These are phyloP conservation scores for Pythium brassicae DNA, from an alignment of 352 stramenopile genomes.

Conservation along the genomic window DNA sequence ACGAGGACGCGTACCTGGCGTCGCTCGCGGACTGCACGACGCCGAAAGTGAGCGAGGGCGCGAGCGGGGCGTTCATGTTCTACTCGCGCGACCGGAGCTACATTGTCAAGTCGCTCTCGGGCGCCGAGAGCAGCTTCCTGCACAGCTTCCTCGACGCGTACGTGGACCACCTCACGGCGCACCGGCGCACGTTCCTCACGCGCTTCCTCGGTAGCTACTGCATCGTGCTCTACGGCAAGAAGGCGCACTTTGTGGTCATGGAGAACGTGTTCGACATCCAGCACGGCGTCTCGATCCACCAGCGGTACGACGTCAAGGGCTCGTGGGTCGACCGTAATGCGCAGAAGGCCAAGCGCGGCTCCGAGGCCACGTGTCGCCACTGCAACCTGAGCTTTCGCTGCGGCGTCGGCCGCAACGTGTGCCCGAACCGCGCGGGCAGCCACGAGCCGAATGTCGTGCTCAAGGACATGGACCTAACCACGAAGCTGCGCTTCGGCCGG, in stretches of 20 bases:
- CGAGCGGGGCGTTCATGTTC: constrained; percentile 91
- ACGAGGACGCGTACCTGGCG: constrained; percentile 74
- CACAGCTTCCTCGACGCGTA: constrained; percentile 85
- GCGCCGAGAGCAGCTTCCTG: constrained; percentile 82
- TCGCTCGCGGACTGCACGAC: constrained; percentile 69
- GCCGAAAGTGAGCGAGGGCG: constrained; percentile 86
- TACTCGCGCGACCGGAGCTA: constrained; percentile 85
- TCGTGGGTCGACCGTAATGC: constrained; percentile 80
- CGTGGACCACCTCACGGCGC: constrained; percentile 78
- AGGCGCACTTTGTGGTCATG: constrained; percentile 85
- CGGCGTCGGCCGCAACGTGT: constrained; percentile 44
- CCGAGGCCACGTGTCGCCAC: constrained; percentile 62
- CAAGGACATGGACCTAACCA: constrained; percentile 80
- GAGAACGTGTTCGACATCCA: constrained; percentile 86
- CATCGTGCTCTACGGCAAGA: constrained; percentile 69
- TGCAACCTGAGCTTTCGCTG: constrained; percentile 69
- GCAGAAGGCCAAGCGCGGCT: constrained; percentile 45
- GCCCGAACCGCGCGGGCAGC: constrained; percentile 49
- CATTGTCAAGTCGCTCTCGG: constrained; percentile 90
- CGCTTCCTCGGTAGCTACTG: constrained; percentile 84
- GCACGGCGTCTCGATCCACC: constrained; percentile 68
- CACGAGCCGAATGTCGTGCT: constrained; percentile 75
- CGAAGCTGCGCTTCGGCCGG: constrained; percentile 62
- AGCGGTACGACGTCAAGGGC: constrained; percentile 87
- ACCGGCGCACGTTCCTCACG: constrained; percentile 81